Base-by-base conservation (phyloP, 2,329 filamentous ascomycete genomes). In the Penicillium olsonii region DNA sequence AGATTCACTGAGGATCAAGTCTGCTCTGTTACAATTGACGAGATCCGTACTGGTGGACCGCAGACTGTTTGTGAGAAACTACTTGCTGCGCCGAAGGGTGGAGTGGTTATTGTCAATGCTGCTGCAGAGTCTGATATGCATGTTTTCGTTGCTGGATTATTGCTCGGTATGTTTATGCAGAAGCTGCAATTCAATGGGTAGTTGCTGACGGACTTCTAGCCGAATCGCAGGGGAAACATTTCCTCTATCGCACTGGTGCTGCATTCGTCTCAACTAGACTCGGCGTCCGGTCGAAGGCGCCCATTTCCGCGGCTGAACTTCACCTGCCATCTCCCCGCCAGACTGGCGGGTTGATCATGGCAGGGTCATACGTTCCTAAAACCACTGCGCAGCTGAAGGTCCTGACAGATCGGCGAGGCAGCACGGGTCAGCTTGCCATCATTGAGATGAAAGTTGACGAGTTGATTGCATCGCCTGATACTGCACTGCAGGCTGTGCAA, bases 321-420 rank as follows among this genome's bases (percentile, higher is more conserved):
- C 54, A 69, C 0, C 62, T 78, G 9, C 59, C 62, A 0, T 66
- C 66, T 0, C 64, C 64, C 0, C 57, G 58, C 11, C 49, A 64
- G 2, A 67, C 68, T 0, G 81, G 81, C 0, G 80, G 80, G 0
- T 60, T 84, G 0, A 74, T 83, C 15, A 74, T 84, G 14, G 80
- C 79, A 0, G 80, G 82, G 0, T 81, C 78, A 0, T 83, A 84
- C 37, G 80, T 84, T 0, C 79, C 80, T 2, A 84, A 83, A 54
- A 84, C 81, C 0, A 84, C 81, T 0, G 74, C 77, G 0, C 81
- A 84, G 47, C 63, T 83, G 1, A 72, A 76, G 20, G 63, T 66
- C 2, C 57, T 83, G 8, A 64, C 68, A 0, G 61, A 69, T 2
- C 63, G 64, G 14, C 71, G 75, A 0, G 73, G 71, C 0, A 51